phyloP scores from a whole-genome alignment of 2,329 filamentous ascomycete genomes.

The Claviceps spartinae region DNA sequence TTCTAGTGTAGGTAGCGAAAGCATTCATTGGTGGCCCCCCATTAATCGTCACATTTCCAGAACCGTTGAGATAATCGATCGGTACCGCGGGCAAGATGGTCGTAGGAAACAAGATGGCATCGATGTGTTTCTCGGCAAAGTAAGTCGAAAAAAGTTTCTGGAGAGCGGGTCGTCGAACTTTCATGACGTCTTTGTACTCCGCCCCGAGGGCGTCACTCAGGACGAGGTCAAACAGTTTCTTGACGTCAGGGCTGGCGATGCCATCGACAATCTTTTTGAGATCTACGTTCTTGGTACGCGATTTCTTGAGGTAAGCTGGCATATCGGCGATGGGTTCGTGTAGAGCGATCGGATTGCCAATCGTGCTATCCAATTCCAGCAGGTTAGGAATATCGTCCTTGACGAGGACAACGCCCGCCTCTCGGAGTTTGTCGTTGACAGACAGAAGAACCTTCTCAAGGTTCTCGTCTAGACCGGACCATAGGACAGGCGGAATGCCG shows the following conservation, averaged over 20 bases:
- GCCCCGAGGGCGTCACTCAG: conserved; percentile 1
- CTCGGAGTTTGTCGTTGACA: conserved; percentile 2
- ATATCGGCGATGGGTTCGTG: conserved; percentile 7
- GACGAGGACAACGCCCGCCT: conserved; percentile 7
- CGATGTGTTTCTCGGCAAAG: conserved; percentile 4
- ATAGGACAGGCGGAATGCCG: conserved; percentile 7
- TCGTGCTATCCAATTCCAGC: conserved; percentile 4
- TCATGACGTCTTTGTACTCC: conserved; percentile 5
- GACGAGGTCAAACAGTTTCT: neutral
- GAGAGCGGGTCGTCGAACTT: conserved; percentile 8
- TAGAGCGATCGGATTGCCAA: conserved; percentile 4
- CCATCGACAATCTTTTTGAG: conserved; percentile 2
- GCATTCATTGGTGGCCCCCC: conserved; percentile 6
- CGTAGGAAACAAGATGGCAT: conserved; percentile 9
- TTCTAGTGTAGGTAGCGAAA: conserved; percentile 6
- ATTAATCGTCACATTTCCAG: conserved; percentile 9
- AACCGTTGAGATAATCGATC: conserved; percentile 6
- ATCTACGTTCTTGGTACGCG: conserved; percentile 1
- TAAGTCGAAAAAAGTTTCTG: conserved; percentile 7
- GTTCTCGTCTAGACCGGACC: conserved; percentile 7
- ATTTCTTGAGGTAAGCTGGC: conserved; percentile 6
- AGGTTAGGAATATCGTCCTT: conserved; percentile 7
- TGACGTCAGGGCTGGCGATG: conserved; percentile 6
- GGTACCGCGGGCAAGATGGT: conserved; percentile 9
- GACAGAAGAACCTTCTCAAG: conserved; percentile 3